phyloP scores from a whole-genome alignment of 2,329 filamentous ascomycete genomes.

The Sporothrix protearum region DNA sequence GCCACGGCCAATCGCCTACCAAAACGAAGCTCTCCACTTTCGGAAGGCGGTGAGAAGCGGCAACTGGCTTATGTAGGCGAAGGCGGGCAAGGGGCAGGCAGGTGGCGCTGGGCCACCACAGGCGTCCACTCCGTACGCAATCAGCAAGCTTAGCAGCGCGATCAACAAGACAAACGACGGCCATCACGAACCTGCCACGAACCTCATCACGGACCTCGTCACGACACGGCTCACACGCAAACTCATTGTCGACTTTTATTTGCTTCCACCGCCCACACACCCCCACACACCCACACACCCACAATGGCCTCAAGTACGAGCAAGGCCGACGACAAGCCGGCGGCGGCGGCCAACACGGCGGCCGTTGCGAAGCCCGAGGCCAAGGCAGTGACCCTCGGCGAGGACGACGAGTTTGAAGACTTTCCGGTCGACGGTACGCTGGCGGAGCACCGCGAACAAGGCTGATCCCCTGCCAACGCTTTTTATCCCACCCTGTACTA shows the following conservation, averaged over 20 bases:
- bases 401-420: constrained; percentile 99
- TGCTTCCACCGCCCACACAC: background rate
- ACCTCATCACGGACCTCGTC: too few species aligned
- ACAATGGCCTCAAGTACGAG: constrained; percentile 37
- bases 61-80: background rate
- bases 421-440: constrained; percentile 87
- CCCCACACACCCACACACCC: constrained; percentile 23
- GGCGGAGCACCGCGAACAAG: background rate
- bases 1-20: too few species aligned
- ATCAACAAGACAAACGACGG: background rate
- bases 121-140: constrained; percentile 16
- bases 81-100: background rate
- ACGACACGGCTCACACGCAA: background rate
- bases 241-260: background rate
- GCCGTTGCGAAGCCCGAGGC: constrained; percentile 56
- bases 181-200: too few species aligned
- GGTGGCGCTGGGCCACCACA: background rate
- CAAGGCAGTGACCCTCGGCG: constrained; percentile 66
- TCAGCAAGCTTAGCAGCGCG: background rate
- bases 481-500: too few species aligned
- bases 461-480: too few species aligned
- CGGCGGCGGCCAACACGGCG: constrained; percentile 40
- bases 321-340: constrained; percentile 38
- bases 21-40: background rate
- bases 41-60: constrained; percentile 23